Evolutionary conservation across 2,329 filamentous ascomycete genomes (phyloP).

Genomic region (Diplodia seriata): DNA sequence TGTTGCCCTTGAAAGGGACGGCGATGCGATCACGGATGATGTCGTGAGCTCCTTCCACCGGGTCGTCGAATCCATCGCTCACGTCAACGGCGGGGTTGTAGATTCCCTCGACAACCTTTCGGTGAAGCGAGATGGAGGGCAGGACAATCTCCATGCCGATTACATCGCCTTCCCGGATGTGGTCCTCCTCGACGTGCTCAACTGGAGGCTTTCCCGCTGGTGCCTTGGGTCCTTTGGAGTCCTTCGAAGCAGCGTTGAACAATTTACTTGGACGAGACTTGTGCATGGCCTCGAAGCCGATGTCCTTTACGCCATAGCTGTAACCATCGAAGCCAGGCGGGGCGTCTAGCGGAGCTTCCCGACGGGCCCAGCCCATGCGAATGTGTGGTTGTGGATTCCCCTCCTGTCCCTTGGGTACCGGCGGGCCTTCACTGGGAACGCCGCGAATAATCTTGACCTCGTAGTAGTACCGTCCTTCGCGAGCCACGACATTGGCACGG

Average conservation of each 20-base stretch:
- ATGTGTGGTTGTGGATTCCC: conserved; percentile 65
- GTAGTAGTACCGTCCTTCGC: conserved; percentile 92
- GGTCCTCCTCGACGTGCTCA: conserved; percentile 66
- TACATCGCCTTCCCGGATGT: conserved; percentile 88
- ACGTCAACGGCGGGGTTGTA: conserved; percentile 87
- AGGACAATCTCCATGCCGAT: conserved; percentile 92
- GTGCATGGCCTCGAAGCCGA: conserved; percentile 88
- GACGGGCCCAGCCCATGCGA: conserved; percentile 83
- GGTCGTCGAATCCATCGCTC: conserved; percentile 62
- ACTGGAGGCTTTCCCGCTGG: conserved; percentile 46
- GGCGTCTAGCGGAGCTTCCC: conserved; percentile 81
- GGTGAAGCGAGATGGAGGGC: conserved; percentile 82
- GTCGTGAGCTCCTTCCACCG: conserved; percentile 69
- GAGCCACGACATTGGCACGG: conserved; percentile 85
- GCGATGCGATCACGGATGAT: conserved; percentile 95
- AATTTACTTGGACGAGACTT: conserved; percentile 94
- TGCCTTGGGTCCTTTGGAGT: conserved; percentile 48
- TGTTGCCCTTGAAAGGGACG: conserved; percentile 90
- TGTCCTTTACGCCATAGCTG: conserved; percentile 91
- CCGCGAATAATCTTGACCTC: conserved; percentile 90
- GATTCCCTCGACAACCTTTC: conserved; percentile 83
- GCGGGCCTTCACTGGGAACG: conserved; percentile 59
- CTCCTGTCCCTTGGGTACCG: conserved; percentile 45
- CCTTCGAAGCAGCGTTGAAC: conserved; percentile 55
- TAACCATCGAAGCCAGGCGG: conserved; percentile 90